phyloP scores from a whole-genome alignment of 495 filamentous ascomycete genomes.

The Neurospora sp. region DNA sequence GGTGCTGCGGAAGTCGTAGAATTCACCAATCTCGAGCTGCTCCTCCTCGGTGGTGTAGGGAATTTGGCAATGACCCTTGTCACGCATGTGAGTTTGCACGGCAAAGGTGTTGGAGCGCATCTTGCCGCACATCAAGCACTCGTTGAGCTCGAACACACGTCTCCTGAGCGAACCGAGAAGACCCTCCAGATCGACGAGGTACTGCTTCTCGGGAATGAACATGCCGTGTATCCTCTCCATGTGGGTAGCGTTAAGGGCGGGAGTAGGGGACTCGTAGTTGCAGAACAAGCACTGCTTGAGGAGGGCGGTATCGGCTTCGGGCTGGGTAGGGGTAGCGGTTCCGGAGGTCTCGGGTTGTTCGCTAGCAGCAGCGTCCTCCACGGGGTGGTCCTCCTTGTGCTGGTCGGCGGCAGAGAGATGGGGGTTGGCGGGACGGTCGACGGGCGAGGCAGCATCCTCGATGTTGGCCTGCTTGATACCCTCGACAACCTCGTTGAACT shows the following conservation, averaged over 20 bases:
- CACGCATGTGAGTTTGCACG: slow-evolving; percentile 89
- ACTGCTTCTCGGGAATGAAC: slow-evolving; percentile 86
- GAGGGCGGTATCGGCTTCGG: slow-evolving; percentile 22
- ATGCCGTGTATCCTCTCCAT: slow-evolving; percentile 91
- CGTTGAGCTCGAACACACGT: slow-evolving; percentile 63
- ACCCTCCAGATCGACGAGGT: slow-evolving; percentile 70
- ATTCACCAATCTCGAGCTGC: slow-evolving; percentile 92
- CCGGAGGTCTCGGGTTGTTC: slow-evolving; percentile 16
- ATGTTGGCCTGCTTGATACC: slow-evolving; percentile 65
- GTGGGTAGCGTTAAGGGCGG: slow-evolving; percentile 66
- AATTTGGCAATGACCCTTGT: slow-evolving; percentile 93
- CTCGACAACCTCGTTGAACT: slow-evolving; percentile 71
- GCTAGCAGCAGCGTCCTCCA: slow-evolving; percentile 24
- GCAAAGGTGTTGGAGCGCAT: slow-evolving; percentile 60
- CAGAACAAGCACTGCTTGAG: slow-evolving; percentile 82
- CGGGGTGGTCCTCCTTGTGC: slow-evolving; percentile 27
- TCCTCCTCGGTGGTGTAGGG: slow-evolving; percentile 84
- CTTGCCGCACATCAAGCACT: slow-evolving; percentile 68
- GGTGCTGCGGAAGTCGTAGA: slow-evolving; percentile 92
- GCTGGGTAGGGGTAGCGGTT: slow-evolving; percentile 14
- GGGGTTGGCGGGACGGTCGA: slow-evolving; percentile 47
- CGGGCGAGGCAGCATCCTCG: slow-evolving; percentile 44
- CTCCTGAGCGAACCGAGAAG: slow-evolving; percentile 69
- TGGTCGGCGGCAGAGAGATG: slow-evolving; percentile 41
- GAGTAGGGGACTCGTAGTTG: slow-evolving; percentile 61